Base-by-base conservation (phyloP, 257 asterid species). In the Primulina eburnea region DNA sequence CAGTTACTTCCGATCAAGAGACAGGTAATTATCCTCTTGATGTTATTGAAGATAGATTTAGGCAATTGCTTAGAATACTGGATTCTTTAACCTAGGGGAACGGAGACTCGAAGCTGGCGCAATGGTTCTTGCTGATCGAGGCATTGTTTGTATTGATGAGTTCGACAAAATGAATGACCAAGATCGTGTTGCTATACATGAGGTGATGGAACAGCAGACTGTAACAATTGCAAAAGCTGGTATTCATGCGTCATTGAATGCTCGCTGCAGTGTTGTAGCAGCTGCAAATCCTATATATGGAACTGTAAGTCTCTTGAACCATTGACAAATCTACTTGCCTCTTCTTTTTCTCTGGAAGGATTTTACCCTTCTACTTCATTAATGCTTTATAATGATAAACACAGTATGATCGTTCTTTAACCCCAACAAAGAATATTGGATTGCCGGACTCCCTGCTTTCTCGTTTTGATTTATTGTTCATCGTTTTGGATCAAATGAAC, bases 211-310 rank as follows among this genome's bases (percentile, higher is more conserved):
- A 76, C 99, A 90, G 85, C 96, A 93, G 91, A 89, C 97, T 33
- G 99, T 93, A 60, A 90, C 99, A 67, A 93, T 93, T 74, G 99
- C 99, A 26, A 93, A 93, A 84, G 99, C 99, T 75, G 99, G 99
- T 76, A 93, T 90, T 75, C 96, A 90, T 74, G 97, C 97, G 64
- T 90, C 99, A 20, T 79, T 93, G 86, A 93, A 93, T 85, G 99
- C 99, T 67, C 86, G 96, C 47, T 93, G 99, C 88, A 93, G 99
- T 69, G 99, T 93, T 1, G 97, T 90, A 62, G 99, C 99, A 53
- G 97, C 99, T 81, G 99, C 99, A 76, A 93, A 93, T 80, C 99
- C 99, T 69, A 93, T 93, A 59, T 93, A 93, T 74, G 99, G 97
- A 84, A 90, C 99, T 65, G 99, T 90, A 82, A 87, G 99, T 76